Base-by-base conservation (phyloP, 2,329 filamentous ascomycete species). In the Xylariaceae sp. region DNA sequence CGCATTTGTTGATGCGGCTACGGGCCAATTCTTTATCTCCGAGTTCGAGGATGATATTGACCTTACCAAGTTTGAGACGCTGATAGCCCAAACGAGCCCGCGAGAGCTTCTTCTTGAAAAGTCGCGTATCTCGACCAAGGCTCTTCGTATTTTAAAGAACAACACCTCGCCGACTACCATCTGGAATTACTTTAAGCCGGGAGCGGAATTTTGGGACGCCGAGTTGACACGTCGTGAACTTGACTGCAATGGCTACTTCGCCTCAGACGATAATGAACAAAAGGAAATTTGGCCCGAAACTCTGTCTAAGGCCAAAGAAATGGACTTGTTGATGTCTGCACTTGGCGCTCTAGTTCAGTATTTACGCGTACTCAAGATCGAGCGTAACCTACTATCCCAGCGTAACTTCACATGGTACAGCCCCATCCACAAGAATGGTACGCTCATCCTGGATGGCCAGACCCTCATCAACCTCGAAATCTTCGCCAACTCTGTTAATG, bases 391-490 rank as follows among this genome's bases (percentile, higher is more conserved):
- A 6, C 79, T 99, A 35, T 95, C 91, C 0, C 89, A 97, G 62
- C 88, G 90, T 59, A 96, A 95, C 69, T 97, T 99, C 68, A 83
- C 86, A 46, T 88, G 86, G 81, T 99, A 99, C 71, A 92, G 89
- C 68, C 94, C 94, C 0, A 97, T 99, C 45, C 83, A 85, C 50
- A 88, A 88, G 66, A 96, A 97, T 68, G 91, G 92, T 10, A 97
- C 91, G 24, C 77, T 99, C 37, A 88, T 99, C 8, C 81, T 99
- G 1, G 94, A 99, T 64, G 94, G 94, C 0, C 94, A 99, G 70
- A 97, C 92, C 18, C 79, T 99, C 63, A 95, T 96, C 77, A 99
- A 99, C 67, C 85, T 99, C n/a, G 94, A 99, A 70, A 84, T 99
- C 4, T 99, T 99, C 64, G 83, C 91, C 63, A 99, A 99, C 72